These are phyloP conservation scores for Thermothielavioides terrestris DNA, from an alignment of 495 filamentous ascomycete species.

Conservation along the genomic window DNA sequence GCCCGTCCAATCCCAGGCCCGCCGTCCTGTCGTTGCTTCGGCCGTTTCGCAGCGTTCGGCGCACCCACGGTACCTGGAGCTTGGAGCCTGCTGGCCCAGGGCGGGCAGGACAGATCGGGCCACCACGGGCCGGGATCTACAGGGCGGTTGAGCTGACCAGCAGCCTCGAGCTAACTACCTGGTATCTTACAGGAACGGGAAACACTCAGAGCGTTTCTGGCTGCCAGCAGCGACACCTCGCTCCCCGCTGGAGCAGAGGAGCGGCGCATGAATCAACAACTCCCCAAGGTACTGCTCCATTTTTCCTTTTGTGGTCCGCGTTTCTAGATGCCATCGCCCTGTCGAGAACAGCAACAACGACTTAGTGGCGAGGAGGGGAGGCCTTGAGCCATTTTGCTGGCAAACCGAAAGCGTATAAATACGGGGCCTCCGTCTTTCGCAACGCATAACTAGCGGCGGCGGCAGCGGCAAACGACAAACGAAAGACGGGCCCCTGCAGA, in stretches of 20 bases:
- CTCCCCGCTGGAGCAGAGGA: conserved; percentile 31
- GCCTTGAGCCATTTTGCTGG: conserved; percentile 24
- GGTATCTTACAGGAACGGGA: conserved; percentile 18
- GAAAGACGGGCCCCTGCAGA: conserved; percentile 5
- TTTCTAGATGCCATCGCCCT: conserved; percentile 1
- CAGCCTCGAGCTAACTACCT: conserved; percentile 2
- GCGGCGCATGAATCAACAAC: conserved; percentile 43
- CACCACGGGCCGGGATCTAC: background rate
- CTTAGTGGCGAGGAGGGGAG: too few relatives aligned
- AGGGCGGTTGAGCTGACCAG: conserved; percentile 13
- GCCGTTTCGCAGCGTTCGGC: background rate
- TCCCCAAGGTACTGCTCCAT: conserved; percentile 34
- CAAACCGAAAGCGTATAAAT: conserved; percentile 20
- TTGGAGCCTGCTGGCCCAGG: background rate
- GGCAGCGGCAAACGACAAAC: conserved; percentile 3
- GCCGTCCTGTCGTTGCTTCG: background rate
- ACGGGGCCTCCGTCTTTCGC: conserved; percentile 6
- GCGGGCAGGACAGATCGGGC: background rate
- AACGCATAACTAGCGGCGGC: background rate
- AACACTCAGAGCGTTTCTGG: conserved; percentile 11
- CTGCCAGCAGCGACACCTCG: conserved; percentile 26
- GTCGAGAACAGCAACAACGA: background rate
- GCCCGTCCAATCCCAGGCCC: conserved; percentile 8
- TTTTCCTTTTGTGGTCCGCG: conserved; percentile 1
- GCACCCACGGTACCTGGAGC: too few relatives aligned